Base-by-base conservation (phyloP, 352 stramenopile genomes). In the Stephanocyclus meneghinianus region DNA sequence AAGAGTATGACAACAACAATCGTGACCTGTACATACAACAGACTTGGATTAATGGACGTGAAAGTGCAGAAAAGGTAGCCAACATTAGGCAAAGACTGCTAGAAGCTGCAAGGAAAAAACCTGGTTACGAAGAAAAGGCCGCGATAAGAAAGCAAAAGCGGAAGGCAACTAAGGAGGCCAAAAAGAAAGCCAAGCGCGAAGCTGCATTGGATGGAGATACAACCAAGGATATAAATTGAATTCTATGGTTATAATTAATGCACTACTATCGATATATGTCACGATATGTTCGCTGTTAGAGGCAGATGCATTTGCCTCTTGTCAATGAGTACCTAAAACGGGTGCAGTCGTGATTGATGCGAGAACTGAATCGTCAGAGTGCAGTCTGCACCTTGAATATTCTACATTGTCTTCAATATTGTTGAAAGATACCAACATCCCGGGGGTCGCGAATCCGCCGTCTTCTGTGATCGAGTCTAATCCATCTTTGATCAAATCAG, bases 41-140 rank as follows among this genome's bases (percentile, higher is more conserved):
- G 11, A 80, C 83, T 72, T 93, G 89, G 89, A 66, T 84, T 1
- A 90, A 90, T 78, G 89, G 89, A 30, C 66, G 60, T 6, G 78
- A 84, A 63, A 85, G 68, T 45, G 88, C 88, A 48, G 85, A 93
- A 57, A 91, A 92, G 56, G 85, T 85, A 47, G 87, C 87, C 15
- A 91, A 91, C 56, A 88, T 92, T 44, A 71, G 85, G 53, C 87
- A 91, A 5, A 85, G 86, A 75, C 74, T 93, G 18, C 72, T 87
- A 11, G 87, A 93, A 71, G 83, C 79, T 8, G 87, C 87, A 29
- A 89, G 86, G 60, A 71, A 81, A 35, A 91, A 92, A 74, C 86
- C 86, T 61, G 78, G 72, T 7, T 91, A 92, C 51, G 80, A 90
- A 74, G 79, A 91, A 84, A 90, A 91, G 60, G 69, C 76, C 5